A percentile compares a stretch with the other conserved stretches of the same genome.
These are phyloP conservation scores for Aspergillus amoenus DNA, from an alignment of 2,329 filamentous ascomycete genomes.

Conservation along the genomic window DNA sequence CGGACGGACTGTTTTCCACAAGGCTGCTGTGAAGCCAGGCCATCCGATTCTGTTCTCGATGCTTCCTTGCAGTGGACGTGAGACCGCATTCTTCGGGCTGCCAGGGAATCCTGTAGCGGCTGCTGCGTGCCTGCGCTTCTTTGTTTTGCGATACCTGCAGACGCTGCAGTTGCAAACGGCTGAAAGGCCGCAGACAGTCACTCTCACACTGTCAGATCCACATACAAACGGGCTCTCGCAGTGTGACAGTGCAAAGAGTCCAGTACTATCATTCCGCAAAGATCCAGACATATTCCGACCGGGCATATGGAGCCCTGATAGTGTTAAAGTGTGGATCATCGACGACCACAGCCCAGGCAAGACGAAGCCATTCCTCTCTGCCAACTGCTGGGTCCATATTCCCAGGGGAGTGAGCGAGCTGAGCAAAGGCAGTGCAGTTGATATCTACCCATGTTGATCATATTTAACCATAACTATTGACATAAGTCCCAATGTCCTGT, in stretches of 20 bases:
- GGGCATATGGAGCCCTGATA: background rate
- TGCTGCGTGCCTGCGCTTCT: slow-evolving; percentile 29
- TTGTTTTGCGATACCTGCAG: slow-evolving; percentile 27
- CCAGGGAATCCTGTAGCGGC: slow-evolving; percentile 29
- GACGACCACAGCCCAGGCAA: slow-evolving; percentile 23
- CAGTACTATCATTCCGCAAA: background rate
- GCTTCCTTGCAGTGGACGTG: slow-evolving; percentile 4
- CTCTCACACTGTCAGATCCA: background rate
- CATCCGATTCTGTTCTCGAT: slow-evolving; percentile 30
- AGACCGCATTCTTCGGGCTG: slow-evolving; percentile 27
- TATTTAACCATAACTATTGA: background rate
- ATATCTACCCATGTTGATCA: slow-evolving; percentile 5
- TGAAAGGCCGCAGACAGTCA: slow-evolving; percentile 2
- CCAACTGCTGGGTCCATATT: slow-evolving; percentile 28
- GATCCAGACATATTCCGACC: slow-evolving; percentile 15
- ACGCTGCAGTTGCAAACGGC: slow-evolving; percentile 10
- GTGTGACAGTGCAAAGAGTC: background rate
- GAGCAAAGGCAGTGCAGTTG: slow-evolving; percentile 14
- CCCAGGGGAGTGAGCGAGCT: slow-evolving; percentile 14
- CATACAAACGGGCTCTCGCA: background rate
- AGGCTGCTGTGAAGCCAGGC: slow-evolving; percentile 29
- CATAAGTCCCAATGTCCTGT: background rate
- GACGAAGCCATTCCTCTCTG: slow-evolving; percentile 21
- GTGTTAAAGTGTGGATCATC: background rate
- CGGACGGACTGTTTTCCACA: slow-evolving; percentile 26